Conservation (phyloP, 2,329 filamentous ascomycete species). For the Colletotrichum tofieldiae region DNA sequence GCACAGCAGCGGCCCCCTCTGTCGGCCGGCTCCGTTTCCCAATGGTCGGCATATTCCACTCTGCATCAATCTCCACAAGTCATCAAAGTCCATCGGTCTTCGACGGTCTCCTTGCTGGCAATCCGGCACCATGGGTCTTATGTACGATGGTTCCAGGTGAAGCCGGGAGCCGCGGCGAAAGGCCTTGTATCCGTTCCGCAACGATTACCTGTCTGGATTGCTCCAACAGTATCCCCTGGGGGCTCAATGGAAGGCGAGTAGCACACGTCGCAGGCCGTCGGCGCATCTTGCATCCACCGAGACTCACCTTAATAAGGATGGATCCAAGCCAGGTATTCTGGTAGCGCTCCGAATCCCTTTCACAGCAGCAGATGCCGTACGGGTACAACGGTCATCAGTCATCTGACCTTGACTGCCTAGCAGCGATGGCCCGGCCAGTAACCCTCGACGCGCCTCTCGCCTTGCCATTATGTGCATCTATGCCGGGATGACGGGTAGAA, state of each 20-base stretch:
- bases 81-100: background rate
- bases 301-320: background rate
- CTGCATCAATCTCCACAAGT: background rate
- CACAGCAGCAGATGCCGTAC: no score
- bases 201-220: no score
- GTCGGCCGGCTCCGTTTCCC: conserved; percentile 41
- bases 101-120: background rate
- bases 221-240: background rate
- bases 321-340: background rate
- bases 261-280: background rate
- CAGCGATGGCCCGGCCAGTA: background rate
- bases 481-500: background rate
- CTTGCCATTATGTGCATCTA: background rate
- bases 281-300: background rate
- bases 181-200: no score
- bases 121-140: background rate
- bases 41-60: conserved; percentile 37
- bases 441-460: background rate
- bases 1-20: conserved; percentile 21
- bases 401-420: background rate
- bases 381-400: background rate
- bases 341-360: background rate
- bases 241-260: no score
- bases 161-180: background rate
- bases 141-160: background rate